Base-by-base conservation (phyloP, 2,329 filamentous ascomycete genomes). In the Fusarium falciforme region DNA sequence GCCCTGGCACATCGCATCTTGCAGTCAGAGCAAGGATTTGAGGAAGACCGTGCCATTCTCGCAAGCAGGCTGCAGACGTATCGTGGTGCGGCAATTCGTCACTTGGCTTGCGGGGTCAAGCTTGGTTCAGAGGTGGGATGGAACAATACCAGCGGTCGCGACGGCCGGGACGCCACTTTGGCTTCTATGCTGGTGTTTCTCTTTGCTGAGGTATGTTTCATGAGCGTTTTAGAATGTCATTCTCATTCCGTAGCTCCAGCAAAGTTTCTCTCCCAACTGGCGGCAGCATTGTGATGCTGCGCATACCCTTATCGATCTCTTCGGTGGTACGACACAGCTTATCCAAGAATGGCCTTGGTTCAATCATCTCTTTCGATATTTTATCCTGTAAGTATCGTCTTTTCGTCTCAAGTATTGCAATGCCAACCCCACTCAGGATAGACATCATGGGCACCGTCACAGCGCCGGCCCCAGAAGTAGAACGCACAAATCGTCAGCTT, bases 1-100 rank as follows among this genome's bases (percentile, higher is more conserved):
- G 61, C 70, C 1, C 36, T 76, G 16, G 68, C 66, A 2, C 74
- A 76, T 60, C 72, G 72, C 17, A 67, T 76, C 27, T 61, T 75
- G 5, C 70, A 75, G 35, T 52, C 27, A 2, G 54, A 68, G 42
- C 31, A 70, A 7, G 31, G 36, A 1, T 58, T 62, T 5, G 55
- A 61, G 17, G 35, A 68, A 9, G 64, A 73, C 29, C 58, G 64
- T 1, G 38, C 55, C 10, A 52, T 58, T 6, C 42, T 76, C 2
- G 61, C 62, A 1, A 66, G 36, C 5, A 62, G 65, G 20, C 61
- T 76, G 9, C 72, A 76, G 31, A 52, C 33, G 6, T 70, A 76
- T 54, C 68, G 74, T 12, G 72, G 72, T 12, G 64, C 64, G 8
- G 72, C 74, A 4, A 73, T 76, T 25, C 55, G 66, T 25, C 44